These are phyloP conservation scores for Yamadazyma buinensis DNA, from an alignment of 1,139 yeast species.

Conservation along the genomic window DNA sequence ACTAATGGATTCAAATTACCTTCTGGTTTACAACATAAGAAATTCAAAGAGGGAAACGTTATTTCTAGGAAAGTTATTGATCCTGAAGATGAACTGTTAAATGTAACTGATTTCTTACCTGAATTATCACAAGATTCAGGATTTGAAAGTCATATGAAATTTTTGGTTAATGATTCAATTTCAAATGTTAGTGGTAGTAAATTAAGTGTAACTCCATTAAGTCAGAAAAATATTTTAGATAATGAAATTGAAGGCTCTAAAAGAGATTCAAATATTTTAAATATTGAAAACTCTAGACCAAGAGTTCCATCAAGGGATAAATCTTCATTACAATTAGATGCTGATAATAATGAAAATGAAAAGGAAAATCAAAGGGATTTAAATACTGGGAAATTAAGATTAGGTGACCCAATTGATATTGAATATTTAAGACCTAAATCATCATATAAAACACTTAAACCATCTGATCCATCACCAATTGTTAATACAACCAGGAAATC, in stretches of 20 bases:
- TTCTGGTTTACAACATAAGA: slow-evolving; percentile 23
- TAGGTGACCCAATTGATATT: slow-evolving; percentile 1
- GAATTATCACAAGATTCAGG: slow-evolving; percentile 49
- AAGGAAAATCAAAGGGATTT: slow-evolving; percentile 3
- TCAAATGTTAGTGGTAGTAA: slow-evolving; percentile 20
- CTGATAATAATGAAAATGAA: neutral
- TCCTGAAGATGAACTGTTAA: slow-evolving; percentile 34
- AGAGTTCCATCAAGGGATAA: neutral
- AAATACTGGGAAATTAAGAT: too few relatives aligned
- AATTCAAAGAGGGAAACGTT: slow-evolving; percentile 43
- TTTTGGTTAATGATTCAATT: slow-evolving; percentile 14
- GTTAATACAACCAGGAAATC: slow-evolving; percentile 17
- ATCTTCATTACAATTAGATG: neutral
- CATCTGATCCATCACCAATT: neutral
- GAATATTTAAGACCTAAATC: slow-evolving; percentile 2
- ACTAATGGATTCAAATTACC: slow-evolving; percentile 20
- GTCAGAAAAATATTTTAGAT: slow-evolving; percentile 27
- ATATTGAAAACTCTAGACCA: neutral
- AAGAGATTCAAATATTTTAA: neutral
- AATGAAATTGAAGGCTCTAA: neutral
- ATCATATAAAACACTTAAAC: slow-evolving; percentile 7
- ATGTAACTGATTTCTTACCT: slow-evolving; percentile 41
- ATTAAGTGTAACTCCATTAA: slow-evolving; percentile 24
- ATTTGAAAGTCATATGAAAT: slow-evolving; percentile 34
- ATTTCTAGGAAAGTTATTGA: slow-evolving; percentile 41